Conservation (phyloP, 2,329 filamentous ascomycete genomes). For the Bipolaris oryzae region DNA sequence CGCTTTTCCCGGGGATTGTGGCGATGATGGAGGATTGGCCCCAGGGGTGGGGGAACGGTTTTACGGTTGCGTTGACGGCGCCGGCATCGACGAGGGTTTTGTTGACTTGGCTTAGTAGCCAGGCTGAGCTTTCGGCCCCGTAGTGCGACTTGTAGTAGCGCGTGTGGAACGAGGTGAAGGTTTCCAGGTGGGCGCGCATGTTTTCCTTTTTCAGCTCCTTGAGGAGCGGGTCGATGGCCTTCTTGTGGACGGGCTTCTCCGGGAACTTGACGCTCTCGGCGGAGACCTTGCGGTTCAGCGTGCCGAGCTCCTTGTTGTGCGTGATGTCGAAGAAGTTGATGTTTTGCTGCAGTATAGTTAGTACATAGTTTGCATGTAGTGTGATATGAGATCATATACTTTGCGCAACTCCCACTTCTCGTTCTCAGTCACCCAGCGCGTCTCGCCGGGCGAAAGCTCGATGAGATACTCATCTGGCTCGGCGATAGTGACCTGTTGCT, state of each 20-base stretch:
- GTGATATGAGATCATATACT: constrained; percentile 57
- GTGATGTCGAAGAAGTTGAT: constrained; percentile 96
- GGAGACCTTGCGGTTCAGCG: constrained; percentile 37
- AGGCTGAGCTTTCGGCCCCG: constrained; percentile 83
- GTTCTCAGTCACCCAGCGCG: constrained; percentile 86
- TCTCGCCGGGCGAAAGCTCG: constrained; percentile 83
- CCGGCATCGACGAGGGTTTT: constrained; percentile 73
- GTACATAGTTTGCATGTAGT: constrained; percentile 2
- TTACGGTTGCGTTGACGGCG: constrained; percentile 70
- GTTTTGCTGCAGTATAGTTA: constrained; percentile 66
- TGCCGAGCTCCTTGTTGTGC: constrained; percentile 69
- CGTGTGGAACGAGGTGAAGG: constrained; percentile 78
- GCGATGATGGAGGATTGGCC: constrained; percentile 90
- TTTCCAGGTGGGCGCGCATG: constrained; percentile 79
- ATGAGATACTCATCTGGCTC: constrained; percentile 62
- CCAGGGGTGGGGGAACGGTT: constrained; percentile 82
- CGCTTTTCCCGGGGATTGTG: constrained; percentile 82
- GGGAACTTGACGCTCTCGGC: constrained; percentile 67
- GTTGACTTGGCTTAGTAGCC: constrained; percentile 79
- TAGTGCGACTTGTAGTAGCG: constrained; percentile 80
- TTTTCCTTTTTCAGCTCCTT: constrained; percentile 73
- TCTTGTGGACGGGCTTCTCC: constrained; percentile 66
- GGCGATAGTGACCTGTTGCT: constrained; percentile 28
- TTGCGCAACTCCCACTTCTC: constrained; percentile 91
- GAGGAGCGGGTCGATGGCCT: constrained; percentile 70